Base-by-base conservation (phyloP, 805 yeast genomes). In the Candida anglica region DNA sequence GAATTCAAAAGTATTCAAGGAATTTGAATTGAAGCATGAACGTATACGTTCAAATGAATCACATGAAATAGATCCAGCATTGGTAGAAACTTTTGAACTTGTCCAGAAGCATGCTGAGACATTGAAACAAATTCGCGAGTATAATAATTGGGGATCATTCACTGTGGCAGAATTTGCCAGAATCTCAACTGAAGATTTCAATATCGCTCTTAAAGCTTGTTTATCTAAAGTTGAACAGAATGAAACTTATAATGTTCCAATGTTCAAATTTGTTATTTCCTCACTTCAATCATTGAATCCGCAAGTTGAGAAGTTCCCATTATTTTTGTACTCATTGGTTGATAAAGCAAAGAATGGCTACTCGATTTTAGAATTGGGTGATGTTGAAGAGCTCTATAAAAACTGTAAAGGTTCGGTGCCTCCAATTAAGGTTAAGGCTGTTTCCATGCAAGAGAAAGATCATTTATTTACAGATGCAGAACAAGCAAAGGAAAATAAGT, bases 1-100 rank as follows among this genome's bases (percentile, higher is more conserved):
- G 7, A 63, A 47, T 44, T 38, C 46, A 7, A 51, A 53, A 25
- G 56, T 40, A 1, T 65, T 63, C 37, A 33, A 28, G 8, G 33
- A 40, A 15, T 42, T 54, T 32, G 39, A 36, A 32, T n/a, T n/a
- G n/a, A n/a, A n/a, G n/a, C n/a, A n/a, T n/a, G n/a, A n/a, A 3
- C 13, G 33, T n/a, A 42, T n/a, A n/a, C 43, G 19, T 40, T 50
- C 37, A 66, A 58, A 28, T 28, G 44, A 2, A 37, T 40, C 15
- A 2, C n/a, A n/a, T n/a, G n/a, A n/a, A n/a, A 38, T 33, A 14
- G 23, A 20, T 20, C 38, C 47, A 4, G 24, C 40, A 16, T 40
- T 46, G 31, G 48, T 49, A 4, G 41, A 45, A 14, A 42, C 39
- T 32, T 32, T 37, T 27, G 28, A 28, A 22, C 34, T 47, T 10